Conservation (phyloP, 163 green algal species). For the Scenedesmus sp. region DNA sequence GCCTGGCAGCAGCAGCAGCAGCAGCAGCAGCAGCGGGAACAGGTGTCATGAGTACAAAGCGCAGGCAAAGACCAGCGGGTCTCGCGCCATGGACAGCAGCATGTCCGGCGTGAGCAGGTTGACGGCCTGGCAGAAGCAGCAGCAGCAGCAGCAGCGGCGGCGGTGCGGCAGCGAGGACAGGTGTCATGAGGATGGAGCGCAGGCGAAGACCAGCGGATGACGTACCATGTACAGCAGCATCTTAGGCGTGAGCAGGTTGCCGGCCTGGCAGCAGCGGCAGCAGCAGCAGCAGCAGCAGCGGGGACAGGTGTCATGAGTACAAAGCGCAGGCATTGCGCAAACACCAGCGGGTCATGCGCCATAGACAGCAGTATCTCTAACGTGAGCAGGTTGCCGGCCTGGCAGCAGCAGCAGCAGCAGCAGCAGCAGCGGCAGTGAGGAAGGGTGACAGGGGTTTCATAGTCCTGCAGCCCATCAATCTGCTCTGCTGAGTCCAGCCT, state of each 20-base stretch:
- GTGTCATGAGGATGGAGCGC: neutral
- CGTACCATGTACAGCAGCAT: neutral
- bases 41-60: neutral
- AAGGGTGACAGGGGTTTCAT: no score
- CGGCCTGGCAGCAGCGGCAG: no score
- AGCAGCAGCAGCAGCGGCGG: neutral
- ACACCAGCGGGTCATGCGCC: conserved; percentile 57
- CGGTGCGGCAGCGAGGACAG: neutral
- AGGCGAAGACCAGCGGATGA: conserved; percentile 60
- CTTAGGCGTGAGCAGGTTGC: no score
- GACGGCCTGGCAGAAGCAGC: neutral
- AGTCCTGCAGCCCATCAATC: no score
- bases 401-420: no score
- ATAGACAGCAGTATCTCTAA: conserved; percentile 59
- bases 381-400: conserved; percentile 51
- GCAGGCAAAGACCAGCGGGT: conserved; percentile 61
- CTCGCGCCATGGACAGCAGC: conserved; percentile 47
- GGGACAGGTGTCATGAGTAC: no score
- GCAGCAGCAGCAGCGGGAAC: neutral
- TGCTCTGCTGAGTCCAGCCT: no score
- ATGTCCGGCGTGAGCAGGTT: conserved; percentile 57
- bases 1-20: neutral
- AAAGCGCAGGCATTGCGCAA: conserved; percentile 49
- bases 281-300: neutral
- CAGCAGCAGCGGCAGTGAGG: no score